These are phyloP conservation scores for Filosporella fistucella DNA, from an alignment of 495 filamentous ascomycete species.

Conservation along the genomic window DNA sequence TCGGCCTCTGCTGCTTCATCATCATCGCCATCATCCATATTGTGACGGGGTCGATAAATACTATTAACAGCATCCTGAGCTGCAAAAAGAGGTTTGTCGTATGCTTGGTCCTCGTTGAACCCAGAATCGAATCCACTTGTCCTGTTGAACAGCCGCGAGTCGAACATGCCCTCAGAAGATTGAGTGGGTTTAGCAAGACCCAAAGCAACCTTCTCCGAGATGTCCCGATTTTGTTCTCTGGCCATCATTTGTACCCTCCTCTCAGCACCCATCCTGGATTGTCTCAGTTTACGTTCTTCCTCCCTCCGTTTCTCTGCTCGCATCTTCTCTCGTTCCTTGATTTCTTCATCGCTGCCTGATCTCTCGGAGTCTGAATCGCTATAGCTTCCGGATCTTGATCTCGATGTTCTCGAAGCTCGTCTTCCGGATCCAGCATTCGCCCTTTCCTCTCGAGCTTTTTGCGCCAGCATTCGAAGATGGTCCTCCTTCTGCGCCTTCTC, in stretches of 20 bases:
- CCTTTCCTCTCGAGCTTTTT: slow-evolving; percentile 84
- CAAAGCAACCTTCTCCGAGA: slow-evolving; percentile 94
- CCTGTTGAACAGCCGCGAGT: slow-evolving; percentile 93
- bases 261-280: slow-evolving; percentile 94
- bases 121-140: slow-evolving; percentile 80
- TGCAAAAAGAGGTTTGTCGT: slow-evolving; percentile 96
- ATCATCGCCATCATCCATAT: slow-evolving; percentile 64
- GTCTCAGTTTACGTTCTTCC: slow-evolving; percentile 82
- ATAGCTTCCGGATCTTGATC: slow-evolving; percentile 44
- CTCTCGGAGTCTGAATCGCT: slow-evolving; percentile 52
- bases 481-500: slow-evolving; percentile 94
- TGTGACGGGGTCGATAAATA: slow-evolving; percentile 82
- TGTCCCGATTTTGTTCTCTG: slow-evolving; percentile 92
- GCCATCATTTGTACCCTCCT: slow-evolving; percentile 86
- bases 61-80: slow-evolving; percentile 93
- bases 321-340: slow-evolving; percentile 69
- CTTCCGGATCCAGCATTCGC: slow-evolving; percentile 50
- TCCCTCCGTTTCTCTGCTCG: slow-evolving; percentile 76
- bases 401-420: slow-evolving; percentile 30
- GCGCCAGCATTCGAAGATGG: slow-evolving; percentile 80
- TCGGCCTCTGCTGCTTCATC: slow-evolving; percentile 77
- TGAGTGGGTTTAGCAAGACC: slow-evolving; percentile 93
- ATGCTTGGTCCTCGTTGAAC: slow-evolving; percentile 96
- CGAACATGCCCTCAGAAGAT: slow-evolving; percentile 89
- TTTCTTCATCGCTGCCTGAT: slow-evolving; percentile 65